A percentile compares a stretch with the other conserved stretches of the same genome.
Evolutionary conservation across 2,329 filamentous ascomycete genomes (phyloP).

Genomic region (Coniochaeta prunicola): DNA sequence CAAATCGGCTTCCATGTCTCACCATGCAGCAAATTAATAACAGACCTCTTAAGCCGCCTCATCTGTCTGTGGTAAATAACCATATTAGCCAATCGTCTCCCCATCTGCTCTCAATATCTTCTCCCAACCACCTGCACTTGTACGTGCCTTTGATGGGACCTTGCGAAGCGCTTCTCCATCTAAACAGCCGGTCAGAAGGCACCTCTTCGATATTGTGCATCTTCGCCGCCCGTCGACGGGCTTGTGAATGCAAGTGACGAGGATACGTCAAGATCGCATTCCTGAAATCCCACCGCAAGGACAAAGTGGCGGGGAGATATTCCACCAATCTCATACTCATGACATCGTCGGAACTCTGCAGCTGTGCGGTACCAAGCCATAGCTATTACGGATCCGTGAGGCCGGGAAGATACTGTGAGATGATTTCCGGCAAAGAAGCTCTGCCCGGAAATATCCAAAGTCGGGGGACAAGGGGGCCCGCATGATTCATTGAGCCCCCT

Average conservation of each 20-base stretch:
- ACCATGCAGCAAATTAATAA: not conserved
- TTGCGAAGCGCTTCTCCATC: not conserved
- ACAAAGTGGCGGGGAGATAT: not conserved
- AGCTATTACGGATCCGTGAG: not conserved
- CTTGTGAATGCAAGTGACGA: not conserved
- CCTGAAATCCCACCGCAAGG: not conserved
- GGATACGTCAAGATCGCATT: not conserved
- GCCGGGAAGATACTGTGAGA: conserved; percentile 8
- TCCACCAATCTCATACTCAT: not conserved
- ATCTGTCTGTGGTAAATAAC: not conserved
- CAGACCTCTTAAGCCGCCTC: not conserved
- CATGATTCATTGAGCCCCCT: not conserved
- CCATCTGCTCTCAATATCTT: not conserved
- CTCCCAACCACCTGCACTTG: not conserved
- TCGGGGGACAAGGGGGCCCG: conserved; percentile 7
- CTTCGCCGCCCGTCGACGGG: not conserved
- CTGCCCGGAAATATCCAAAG: conserved; percentile 9
- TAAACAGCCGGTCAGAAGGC: not conserved
- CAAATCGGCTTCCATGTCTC: not conserved
- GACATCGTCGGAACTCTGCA: not conserved
- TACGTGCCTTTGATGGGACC: not conserved
- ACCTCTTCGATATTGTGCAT: not conserved
- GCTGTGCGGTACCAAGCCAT: not conserved
- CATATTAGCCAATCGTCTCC: not conserved
- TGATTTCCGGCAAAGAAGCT: conserved; percentile 13